Evolutionary conservation across 768 basidiomycete genomes (phyloP).

Genomic region (Lyophyllum atratum): DNA sequence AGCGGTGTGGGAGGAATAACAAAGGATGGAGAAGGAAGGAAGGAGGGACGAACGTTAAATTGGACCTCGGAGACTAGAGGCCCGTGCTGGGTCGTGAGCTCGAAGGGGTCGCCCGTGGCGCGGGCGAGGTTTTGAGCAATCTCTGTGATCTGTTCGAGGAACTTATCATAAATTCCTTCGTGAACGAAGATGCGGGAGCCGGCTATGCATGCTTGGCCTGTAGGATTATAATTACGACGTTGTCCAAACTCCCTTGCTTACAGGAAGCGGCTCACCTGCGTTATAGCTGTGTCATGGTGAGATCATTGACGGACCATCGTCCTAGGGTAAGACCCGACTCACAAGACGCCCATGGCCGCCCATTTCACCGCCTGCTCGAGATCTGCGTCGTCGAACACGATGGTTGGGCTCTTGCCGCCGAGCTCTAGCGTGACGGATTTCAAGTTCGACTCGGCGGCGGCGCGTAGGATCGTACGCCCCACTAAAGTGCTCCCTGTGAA

Average conservation of each 20-base stretch:
- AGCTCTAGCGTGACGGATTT: slow-evolving; percentile 79
- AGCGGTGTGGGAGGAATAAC: neutral
- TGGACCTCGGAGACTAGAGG: neutral
- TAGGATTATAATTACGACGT: neutral
- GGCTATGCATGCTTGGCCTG: neutral
- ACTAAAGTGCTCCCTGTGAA: slow-evolving; percentile 62
- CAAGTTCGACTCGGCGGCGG: slow-evolving; percentile 72
- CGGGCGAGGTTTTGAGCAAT: neutral
- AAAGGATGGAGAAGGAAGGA: neutral
- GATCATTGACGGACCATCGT: neutral
- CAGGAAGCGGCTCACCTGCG: neutral
- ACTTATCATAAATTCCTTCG: neutral
- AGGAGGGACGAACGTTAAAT: neutral
- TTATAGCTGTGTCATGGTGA: neutral
- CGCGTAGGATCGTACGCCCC: slow-evolving; percentile 74
- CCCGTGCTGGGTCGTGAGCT: neutral
- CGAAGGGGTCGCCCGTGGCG: neutral
- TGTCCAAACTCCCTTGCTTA: too few relatives aligned
- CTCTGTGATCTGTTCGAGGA: neutral
- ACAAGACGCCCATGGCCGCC: slow-evolving; percentile 71
- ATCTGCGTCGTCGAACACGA: slow-evolving; percentile 69
- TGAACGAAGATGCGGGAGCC: neutral
- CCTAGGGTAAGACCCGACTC: slow-evolving; percentile 23
- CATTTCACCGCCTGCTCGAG: slow-evolving; percentile 67
- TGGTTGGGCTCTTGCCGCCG: slow-evolving; percentile 66